phyloP scores from a whole-genome alignment of 441 rosid genomes.

The Gossypium davidsonii region DNA sequence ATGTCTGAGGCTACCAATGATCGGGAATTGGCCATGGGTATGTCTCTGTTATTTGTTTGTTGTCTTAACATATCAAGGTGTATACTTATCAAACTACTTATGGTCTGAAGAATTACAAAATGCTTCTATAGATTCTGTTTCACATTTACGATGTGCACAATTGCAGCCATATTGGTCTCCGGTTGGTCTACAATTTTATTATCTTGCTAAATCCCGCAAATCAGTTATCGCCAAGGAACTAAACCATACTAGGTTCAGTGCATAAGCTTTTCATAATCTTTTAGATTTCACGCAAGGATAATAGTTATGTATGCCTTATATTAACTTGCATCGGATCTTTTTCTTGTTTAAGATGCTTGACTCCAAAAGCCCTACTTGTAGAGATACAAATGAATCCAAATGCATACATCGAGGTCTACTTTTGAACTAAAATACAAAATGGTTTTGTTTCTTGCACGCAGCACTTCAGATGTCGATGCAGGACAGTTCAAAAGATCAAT shows the following conservation, averaged over 20 bases:
- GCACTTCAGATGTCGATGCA: constrained; percentile 53
- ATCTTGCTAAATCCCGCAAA: background rate
- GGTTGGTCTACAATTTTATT: background rate
- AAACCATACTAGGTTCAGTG: background rate
- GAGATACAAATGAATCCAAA: background rate
- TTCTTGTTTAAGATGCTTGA: background rate
- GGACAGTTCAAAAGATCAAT: constrained; percentile 26
- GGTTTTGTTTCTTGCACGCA: constrained; percentile 19
- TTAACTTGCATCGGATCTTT: background rate
- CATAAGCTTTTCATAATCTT: background rate
- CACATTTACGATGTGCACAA: background rate
- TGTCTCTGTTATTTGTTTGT: constrained; percentile 5
- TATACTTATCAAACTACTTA: background rate
- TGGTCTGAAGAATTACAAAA: background rate
- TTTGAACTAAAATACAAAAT: background rate
- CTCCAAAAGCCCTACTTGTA: background rate
- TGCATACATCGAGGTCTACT: background rate
- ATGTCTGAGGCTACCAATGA: constrained; percentile 47
- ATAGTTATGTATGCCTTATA: background rate
- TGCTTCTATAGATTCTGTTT: background rate
- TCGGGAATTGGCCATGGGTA: constrained; percentile 48
- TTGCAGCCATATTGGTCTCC: background rate
- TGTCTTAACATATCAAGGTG: background rate
- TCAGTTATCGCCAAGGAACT: background rate
- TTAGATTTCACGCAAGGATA: background rate